Percentiles rank a stretch among this genome's conserved stretches.
phyloP scores from a whole-genome alignment of 768 basidiomycete genomes.

The Russula olivacea region DNA sequence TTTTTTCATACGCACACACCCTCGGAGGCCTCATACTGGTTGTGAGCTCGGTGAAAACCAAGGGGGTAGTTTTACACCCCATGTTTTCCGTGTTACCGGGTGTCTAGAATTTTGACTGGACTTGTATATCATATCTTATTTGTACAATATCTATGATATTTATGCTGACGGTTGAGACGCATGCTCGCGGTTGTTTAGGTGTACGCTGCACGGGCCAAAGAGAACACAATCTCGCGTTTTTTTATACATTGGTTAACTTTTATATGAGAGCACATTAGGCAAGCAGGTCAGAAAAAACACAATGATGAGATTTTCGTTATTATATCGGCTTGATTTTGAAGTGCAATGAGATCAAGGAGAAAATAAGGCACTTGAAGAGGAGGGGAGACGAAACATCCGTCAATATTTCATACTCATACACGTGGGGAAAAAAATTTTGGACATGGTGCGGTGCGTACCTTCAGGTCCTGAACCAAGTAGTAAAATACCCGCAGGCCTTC shows the following conservation, averaged over 20 bases:
- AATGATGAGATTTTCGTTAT: constrained; percentile 10
- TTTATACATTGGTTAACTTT: constrained; percentile 9
- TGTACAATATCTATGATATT: neutral
- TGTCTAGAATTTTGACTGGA: neutral
- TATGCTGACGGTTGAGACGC: neutral
- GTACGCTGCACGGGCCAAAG: neutral
- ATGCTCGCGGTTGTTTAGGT: too few species aligned
- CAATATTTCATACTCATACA: neutral
- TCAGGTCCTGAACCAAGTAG: constrained; percentile 96
- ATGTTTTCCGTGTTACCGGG: neutral
- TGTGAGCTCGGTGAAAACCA: neutral
- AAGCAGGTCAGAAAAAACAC: neutral
- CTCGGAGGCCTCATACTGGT: neutral
- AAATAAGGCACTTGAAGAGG: constrained; percentile 78
- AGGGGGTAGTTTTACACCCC: neutral
- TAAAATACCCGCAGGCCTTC: constrained; percentile 98
- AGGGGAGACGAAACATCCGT: neutral
- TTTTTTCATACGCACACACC: neutral
- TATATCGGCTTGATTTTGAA: constrained; percentile 99
- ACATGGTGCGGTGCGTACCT: constrained; percentile 43
- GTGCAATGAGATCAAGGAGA: constrained; percentile 96
- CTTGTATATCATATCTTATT: neutral
- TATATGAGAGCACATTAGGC: neutral
- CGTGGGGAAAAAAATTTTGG: too few species aligned
- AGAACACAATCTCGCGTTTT: neutral